Percentiles rank a stretch among this genome's conserved stretches.
These are phyloP conservation scores for Amphirosellinia nigrospora DNA, from an alignment of 495 filamentous ascomycete species.

Conservation along the genomic window DNA sequence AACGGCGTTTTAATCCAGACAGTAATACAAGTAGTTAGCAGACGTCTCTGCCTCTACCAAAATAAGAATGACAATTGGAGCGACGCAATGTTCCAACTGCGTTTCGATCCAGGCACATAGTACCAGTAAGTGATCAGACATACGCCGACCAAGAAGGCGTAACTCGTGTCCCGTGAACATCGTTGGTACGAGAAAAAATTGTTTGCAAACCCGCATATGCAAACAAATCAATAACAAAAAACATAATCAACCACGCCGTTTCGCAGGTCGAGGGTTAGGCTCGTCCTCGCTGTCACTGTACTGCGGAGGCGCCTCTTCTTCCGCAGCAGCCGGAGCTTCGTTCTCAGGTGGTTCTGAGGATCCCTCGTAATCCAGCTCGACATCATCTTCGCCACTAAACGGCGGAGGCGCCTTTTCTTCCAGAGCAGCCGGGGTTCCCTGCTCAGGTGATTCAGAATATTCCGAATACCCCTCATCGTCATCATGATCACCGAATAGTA, in stretches of 20 bases:
- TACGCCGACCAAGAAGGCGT: not conserved
- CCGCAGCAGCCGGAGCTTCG: no score
- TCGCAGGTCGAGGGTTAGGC: not conserved
- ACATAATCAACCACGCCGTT: not conserved
- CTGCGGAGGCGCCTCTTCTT: not conserved
- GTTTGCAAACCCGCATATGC: not conserved
- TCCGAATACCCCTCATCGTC: no score
- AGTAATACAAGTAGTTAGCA: no score
- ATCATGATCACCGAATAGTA: not conserved
- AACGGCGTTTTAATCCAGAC: not conserved
- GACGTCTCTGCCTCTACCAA: no score
- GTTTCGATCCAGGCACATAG: not conserved
- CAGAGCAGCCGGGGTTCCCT: no score
- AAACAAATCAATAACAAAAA: not conserved
- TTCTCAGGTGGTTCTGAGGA: not conserved
- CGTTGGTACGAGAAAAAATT: not conserved
- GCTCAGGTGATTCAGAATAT: no score
- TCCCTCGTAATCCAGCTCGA: not conserved
- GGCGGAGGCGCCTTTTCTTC: no score
- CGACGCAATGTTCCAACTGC: not conserved
- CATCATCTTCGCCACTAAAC: not conserved
- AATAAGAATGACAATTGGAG: no score
- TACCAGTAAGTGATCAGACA: not conserved
- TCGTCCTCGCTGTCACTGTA: not conserved
- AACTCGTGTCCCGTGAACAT: not conserved